Base-by-base conservation (phyloP, 352 stramenopile genomes). In the Pythium rhizo-oryzae region DNA sequence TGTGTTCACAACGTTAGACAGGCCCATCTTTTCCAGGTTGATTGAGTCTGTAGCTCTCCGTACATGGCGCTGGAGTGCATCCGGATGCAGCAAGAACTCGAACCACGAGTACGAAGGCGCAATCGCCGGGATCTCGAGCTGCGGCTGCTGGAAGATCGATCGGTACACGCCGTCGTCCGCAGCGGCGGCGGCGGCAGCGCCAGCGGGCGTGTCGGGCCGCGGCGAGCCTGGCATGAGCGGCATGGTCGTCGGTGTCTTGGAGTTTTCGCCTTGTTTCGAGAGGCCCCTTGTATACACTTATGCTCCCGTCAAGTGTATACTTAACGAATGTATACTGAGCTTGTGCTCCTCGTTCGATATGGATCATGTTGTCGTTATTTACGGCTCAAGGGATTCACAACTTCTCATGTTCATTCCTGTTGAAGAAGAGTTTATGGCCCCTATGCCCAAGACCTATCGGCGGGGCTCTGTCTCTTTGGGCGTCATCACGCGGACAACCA, bases 21-120 rank as follows among this genome's bases (percentile, higher is more conserved):
- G 15, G 9, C 18, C 39, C 39, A 19, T 46, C n/a, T n/a, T n/a
- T n/a, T n/a, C n/a, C n/a, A n/a, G n/a, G n/a, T n/a, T n/a, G n/a
- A n/a, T n/a, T n/a, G n/a, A n/a, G n/a, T 41, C 13, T 41, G 35
- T 28, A 18, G 23, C 3, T 2, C 6, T 1, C 62, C 84, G 61
- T 81, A 93, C 85, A 69, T 93, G 85, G 43, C 79, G 76, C 63
- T 90, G 80, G 5, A 93, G 80, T 53, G 85, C 85, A 35, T 89
- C 79, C 7, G 85, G 85, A 46, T 93, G 82, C 39, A 95, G 78
- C n/a, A 95, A 57, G 65, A 95, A 95, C 73, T 95, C 85, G 57
- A 93, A 93, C 87, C 87, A 95, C 47, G 86, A 81, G 64, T 91
- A 91, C 3, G 86, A 89, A 13, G 85, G 84, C 18, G 84, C 80